phyloP scores from a whole-genome alignment of 2,329 filamentous ascomycete genomes.

The Penicillium occitanis region DNA sequence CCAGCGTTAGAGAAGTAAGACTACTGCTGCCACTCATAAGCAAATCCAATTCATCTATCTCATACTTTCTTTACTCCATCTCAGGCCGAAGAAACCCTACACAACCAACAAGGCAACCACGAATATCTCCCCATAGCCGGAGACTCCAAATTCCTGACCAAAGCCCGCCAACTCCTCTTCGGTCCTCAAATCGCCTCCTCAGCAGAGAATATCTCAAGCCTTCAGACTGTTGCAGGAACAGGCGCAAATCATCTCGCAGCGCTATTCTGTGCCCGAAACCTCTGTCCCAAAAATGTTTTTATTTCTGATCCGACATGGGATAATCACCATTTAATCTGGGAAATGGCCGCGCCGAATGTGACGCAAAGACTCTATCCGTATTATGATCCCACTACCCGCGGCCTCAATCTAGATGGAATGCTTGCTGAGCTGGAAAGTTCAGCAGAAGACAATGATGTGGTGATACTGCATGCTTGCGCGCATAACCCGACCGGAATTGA shows the following conservation, averaged over 20 bases:
- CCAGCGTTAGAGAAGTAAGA: conserved; percentile 34
- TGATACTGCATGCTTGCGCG: conserved; percentile 86
- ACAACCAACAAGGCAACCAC: conserved; percentile 55
- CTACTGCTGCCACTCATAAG: neutral
- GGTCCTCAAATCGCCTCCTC: conserved; percentile 53
- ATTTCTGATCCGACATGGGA: conserved; percentile 89
- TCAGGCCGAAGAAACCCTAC: conserved; percentile 65
- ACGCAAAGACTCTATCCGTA: conserved; percentile 68
- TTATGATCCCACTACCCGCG: conserved; percentile 61
- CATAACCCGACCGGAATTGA: conserved; percentile 96
- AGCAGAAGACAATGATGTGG: conserved; percentile 72
- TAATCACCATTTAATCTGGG: conserved; percentile 91
- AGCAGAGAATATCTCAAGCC: conserved; percentile 54
- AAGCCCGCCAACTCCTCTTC: conserved; percentile 78
- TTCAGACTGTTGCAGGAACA: conserved; percentile 92
- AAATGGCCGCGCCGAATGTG: conserved; percentile 51
- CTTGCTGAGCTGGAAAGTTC: conserved; percentile 80
- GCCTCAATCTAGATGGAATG: conserved; percentile 42
- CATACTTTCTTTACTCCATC: neutral
- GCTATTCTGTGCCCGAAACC: conserved; percentile 68
- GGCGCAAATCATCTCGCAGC: conserved; percentile 83
- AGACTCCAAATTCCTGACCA: conserved; percentile 71
- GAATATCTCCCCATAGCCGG: conserved; percentile 92
- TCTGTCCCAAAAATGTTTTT: conserved; percentile 67
- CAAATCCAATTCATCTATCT: conserved; percentile 8